Base-by-base conservation (phyloP, 2,329 filamentous ascomycete genomes). In the Penicillium sp. region DNA sequence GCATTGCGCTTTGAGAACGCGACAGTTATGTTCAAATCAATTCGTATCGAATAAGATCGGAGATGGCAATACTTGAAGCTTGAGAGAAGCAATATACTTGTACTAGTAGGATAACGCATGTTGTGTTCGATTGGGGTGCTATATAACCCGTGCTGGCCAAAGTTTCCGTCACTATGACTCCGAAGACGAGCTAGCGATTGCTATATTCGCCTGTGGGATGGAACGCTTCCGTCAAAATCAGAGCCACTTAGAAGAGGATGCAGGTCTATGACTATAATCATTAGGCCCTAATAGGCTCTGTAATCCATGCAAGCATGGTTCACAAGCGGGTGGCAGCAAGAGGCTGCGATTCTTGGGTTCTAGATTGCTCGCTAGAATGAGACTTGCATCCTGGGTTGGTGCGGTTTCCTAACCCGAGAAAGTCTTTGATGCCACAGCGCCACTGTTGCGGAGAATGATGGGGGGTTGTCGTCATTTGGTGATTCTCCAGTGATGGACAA, bases 81-180 rank as follows among this genome's bases (percentile, higher is more conserved):
- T 8, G 24, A 30, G 24, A n/a, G n/a, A 9, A 17, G 26, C 1
- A 28, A 30, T n/a, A 1, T 1, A 28, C 4, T 26, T 17, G 13
- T 47, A 15, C 44, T 26, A 13, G 9, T 22, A 19, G 12, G 9
- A 33, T 13, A 4, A 4, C 12, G 13, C 19, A 19, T 40, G 13
- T 5, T 22, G 50, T 15, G n/a, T 17, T 42, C 53, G 45, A 37
- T 6, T 24, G 12, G 3, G 50, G 35, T 42, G 22, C 15, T 58
- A 58, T 62, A 54, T 62, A 62, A 58, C 42, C 42, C 30, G 19
- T 8, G 15, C 7, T 19, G 30, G 35, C n/a, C 30, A 35, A 38
- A 15, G 2, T 33, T 45, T 53, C 28, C 47, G 53, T 62, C 60
- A 62, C 47, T n/a, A 62, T 62, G 56, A 62, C 60, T 53, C 22